These are phyloP conservation scores for Geranomyces variabilis DNA, from an alignment of 192 early-diverging fungal species.

Conservation along the genomic window DNA sequence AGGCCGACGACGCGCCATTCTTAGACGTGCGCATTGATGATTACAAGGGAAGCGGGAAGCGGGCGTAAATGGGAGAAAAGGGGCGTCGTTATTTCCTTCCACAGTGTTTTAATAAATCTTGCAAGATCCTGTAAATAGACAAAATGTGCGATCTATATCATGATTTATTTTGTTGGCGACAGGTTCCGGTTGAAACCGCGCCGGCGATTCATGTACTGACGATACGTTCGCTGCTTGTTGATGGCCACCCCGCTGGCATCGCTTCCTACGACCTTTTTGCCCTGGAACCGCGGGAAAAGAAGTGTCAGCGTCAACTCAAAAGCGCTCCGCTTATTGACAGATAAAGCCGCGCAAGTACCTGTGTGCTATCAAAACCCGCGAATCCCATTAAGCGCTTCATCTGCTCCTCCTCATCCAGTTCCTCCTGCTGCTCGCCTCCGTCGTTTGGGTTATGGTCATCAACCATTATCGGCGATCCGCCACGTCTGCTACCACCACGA, in stretches of 20 bases:
- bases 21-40: no score
- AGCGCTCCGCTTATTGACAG: background rate
- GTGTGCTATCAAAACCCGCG: constrained; percentile 83
- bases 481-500: background rate
- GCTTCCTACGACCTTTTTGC: constrained; percentile 76
- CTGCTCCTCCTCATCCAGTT: constrained; percentile 65
- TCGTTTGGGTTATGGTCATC: background rate
- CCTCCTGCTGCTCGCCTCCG: constrained; percentile 14
- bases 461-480: background rate
- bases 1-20: no score
- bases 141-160: no score
- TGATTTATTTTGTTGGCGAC: constrained; percentile 28
- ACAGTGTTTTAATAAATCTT: no score
- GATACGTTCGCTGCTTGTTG: constrained; percentile 74
- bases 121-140: no score
- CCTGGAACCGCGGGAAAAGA: constrained; percentile 41
- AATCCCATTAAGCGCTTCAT: constrained; percentile 91
- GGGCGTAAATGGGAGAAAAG: no score
- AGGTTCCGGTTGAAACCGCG: constrained; percentile 74
- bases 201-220: constrained; percentile 18
- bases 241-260: constrained; percentile 75
- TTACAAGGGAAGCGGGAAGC: no score
- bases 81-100: no score
- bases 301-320: background rate
- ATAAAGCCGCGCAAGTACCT: constrained; percentile 49